Base-by-base conservation (phyloP, 2,329 filamentous ascomycete species). In the Magnaporthiopsis poae region DNA sequence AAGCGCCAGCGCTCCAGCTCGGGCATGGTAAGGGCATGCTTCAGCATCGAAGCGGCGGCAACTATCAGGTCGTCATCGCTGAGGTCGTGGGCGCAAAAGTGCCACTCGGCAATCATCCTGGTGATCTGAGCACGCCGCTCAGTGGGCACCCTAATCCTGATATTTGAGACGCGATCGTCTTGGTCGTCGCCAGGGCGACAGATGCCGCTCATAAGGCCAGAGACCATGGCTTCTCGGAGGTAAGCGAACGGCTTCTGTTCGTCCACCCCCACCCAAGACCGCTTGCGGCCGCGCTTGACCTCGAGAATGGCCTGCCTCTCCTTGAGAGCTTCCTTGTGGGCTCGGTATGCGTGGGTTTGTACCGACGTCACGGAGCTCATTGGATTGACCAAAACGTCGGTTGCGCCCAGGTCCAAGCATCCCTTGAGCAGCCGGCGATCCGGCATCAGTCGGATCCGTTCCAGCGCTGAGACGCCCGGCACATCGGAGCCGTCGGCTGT, bases 221-320 rank as follows among this genome's bases (percentile, higher is more conserved):
- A 95, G 5, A 97, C 93, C 92, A 97, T 96, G 64, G 90, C 91
- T 78, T 97, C 93, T 68, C 93, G 85, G 66, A 97, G 79, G 77
- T 96, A 96, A 21, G 91, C 88, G 78, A 92, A 96, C 1, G 92
- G 92, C 74, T 93, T 90, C 71, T 91, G 86, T 71, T 94, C 90
- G 73, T 91, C 86, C 13, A 96, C 84, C 33, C 93, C 92, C 60
- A 96, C 92, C 93, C 93, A 96, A 0, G 93, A 96, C 65, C 92
- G 86, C 76, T 96, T 96, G 66, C 92, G 85, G 61, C 88, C 87
- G 71, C 89, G 87, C 73, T 89, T 89, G 68, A 89, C 81, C 68
- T 90, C 89, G 67, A 92, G 75, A 68, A 92, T 84, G 25, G 87
- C 86, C 68, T 89, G 84, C 73, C 92, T 88, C 72, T 93, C 90